These are phyloP conservation scores for Anaeromyces robustus DNA, from an alignment of 192 early-diverging fungal species.

Conservation along the genomic window DNA sequence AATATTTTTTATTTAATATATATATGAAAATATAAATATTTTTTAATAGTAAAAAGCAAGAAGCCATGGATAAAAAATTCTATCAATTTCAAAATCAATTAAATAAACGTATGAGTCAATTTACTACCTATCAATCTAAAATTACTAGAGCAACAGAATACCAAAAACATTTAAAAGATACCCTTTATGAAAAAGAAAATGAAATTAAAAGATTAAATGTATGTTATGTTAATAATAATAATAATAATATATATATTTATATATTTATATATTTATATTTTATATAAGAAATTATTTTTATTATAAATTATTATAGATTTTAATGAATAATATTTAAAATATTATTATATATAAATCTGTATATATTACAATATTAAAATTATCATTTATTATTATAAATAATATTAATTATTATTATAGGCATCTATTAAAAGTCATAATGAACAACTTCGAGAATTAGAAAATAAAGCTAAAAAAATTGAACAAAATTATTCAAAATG, in stretches of 20 bases:
- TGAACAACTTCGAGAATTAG: neutral
- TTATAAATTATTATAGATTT: too few relatives aligned
- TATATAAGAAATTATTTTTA: too few relatives aligned
- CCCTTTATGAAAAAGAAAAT: neutral
- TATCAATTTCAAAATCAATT: neutral
- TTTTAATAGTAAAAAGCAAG: neutral
- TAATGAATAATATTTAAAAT: too few relatives aligned
- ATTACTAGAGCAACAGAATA: neutral
- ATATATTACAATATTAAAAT: too few relatives aligned
- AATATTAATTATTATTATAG: too few relatives aligned
- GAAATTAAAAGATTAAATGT: neutral
- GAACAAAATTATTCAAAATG: neutral
- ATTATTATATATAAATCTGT: too few relatives aligned
- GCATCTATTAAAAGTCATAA: neutral
- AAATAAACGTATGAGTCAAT: neutral
- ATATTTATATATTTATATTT: too few relatives aligned
- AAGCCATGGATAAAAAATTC: neutral
- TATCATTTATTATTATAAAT: too few relatives aligned
- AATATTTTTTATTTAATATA: too few relatives aligned
- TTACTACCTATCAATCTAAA: neutral
- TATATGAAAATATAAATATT: too few relatives aligned
- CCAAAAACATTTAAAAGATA: neutral
- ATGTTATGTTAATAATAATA: neutral
- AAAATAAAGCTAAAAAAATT: neutral
- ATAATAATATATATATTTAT: too few relatives aligned